Conservation (phyloP, 179 eudicot species). For the Drosera spatulata region DNA sequence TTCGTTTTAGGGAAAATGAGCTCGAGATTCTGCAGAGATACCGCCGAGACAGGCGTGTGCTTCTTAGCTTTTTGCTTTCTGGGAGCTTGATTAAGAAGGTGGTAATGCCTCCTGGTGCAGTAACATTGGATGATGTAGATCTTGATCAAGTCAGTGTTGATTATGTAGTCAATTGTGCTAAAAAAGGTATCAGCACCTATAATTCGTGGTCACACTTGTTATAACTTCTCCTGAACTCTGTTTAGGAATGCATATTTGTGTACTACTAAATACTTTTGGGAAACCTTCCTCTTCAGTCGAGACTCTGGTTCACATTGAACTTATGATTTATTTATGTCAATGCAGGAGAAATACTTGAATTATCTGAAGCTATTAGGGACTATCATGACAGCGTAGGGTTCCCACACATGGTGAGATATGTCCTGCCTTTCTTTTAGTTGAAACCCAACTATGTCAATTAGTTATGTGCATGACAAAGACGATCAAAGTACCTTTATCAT, state of each 20-base stretch:
- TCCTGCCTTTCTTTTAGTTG: too few relatives aligned
- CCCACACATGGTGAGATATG: slow-evolving; percentile 62
- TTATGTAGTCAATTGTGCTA: slow-evolving; percentile 70
- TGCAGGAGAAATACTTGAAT: slow-evolving; percentile 90
- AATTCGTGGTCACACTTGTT: background rate
- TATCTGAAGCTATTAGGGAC: slow-evolving; percentile 97
- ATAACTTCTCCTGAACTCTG: too few relatives aligned
- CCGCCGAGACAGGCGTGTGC: slow-evolving; percentile 81
- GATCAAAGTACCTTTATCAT: too few relatives aligned
- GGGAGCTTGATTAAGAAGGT: slow-evolving; percentile 96
- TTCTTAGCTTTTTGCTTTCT: slow-evolving; percentile 73
- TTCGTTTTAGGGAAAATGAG: slow-evolving; percentile 49
- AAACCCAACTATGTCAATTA: too few relatives aligned
- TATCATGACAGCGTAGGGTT: slow-evolving; percentile 71
- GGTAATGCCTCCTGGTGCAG: slow-evolving; percentile 96
- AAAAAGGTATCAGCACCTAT: slow-evolving; percentile 46
- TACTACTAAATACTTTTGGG: too few relatives aligned
- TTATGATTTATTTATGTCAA: slow-evolving; percentile 1
- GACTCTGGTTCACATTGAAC: background rate
- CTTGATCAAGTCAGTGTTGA: slow-evolving; percentile 98
- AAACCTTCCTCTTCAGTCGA: background rate
- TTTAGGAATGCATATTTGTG: too few relatives aligned
- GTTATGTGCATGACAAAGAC: too few relatives aligned
- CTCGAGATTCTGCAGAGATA: slow-evolving; percentile 71
- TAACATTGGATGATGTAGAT: slow-evolving; percentile 95